phyloP scores from a whole-genome alignment of 2,329 filamentous ascomycete species.

The Nemania sp. region DNA sequence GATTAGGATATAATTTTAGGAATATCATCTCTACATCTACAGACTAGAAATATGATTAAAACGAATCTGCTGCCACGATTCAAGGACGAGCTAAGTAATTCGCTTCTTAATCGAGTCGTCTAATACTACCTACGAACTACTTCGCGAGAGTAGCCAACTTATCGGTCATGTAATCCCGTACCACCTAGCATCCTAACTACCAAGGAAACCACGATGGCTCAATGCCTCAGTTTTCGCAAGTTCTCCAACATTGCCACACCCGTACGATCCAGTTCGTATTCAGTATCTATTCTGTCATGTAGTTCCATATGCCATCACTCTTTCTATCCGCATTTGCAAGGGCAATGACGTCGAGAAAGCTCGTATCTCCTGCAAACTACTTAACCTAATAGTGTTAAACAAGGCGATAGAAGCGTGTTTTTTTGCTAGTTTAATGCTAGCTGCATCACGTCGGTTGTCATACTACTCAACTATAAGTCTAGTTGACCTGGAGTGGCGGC shows the following conservation, averaged over 20 bases:
- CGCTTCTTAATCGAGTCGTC: background rate
- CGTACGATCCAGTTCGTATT: too few species aligned
- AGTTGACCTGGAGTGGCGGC: background rate
- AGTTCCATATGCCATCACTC: background rate
- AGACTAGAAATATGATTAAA: background rate
- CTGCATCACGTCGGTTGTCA: background rate
- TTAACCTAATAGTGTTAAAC: too few species aligned
- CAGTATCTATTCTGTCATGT: too few species aligned
- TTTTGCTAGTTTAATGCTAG: background rate
- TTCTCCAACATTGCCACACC: too few species aligned
- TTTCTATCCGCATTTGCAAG: too few species aligned
- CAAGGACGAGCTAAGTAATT: background rate
- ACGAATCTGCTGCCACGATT: background rate
- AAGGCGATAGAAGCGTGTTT: background rate
- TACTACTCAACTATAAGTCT: background rate
- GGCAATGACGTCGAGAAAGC: too few species aligned
- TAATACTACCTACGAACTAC: background rate
- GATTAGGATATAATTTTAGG: too few species aligned
- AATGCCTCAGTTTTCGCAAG: background rate
- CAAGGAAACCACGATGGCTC: background rate
- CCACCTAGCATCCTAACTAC: background rate
- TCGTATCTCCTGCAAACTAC: too few species aligned
- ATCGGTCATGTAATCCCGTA: background rate
- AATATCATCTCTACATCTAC: too few species aligned
- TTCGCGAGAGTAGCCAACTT: background rate